Base-by-base conservation (phyloP, 129 eudicot species). In the Tagetes erecta region DNA sequence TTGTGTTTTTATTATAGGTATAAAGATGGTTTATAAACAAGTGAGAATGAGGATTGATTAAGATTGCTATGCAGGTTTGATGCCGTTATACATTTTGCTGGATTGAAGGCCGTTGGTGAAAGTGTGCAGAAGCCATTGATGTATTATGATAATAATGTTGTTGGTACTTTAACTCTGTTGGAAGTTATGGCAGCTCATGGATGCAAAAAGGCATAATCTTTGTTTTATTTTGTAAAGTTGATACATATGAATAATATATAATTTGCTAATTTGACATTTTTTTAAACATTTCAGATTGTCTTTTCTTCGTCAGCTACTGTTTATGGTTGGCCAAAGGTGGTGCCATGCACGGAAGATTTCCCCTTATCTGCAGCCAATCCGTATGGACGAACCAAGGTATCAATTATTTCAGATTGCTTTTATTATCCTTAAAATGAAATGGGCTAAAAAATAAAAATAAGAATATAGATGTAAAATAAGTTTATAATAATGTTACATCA, bases 1-100 rank as follows among this genome's bases (percentile, higher is more conserved):
- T 20, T 20, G 20, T 44, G 6, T 31, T 39, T 20, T n/a, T 40
- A 12, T n/a, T 13, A 6, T 72, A 14, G 37, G 20, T 14, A n/a
- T 42, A 31, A 39, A 50, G 10, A 70, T 27, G 42, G 27, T n/a
- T 77, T 71, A 63, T 38, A 41, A 37, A 78, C 11, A 3, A 44
- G 39, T 14, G 39, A 56, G 63, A 45, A 10, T 42, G 33, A 14
- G 12, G 57, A 68, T 68, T 68, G 36, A 57, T 38, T 0, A 77
- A 68, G 58, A 49, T 70, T 55, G 53, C 8, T 58, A 58, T 78
- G 45, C 82, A 93, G 98, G 83, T 93, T 93, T 83, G 92, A 93
- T 60, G 98, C 98, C n/a, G 98, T 93, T 67, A 93, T 93, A 37
- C 98, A 93, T 77, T 93, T 90, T 76, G 98, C 98, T 80, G 98